Percentiles rank a stretch among this genome's conserved stretches.
These are phyloP conservation scores for Phytophthora cryptogea DNA, from an alignment of 352 stramenopile genomes.

Conservation along the genomic window DNA sequence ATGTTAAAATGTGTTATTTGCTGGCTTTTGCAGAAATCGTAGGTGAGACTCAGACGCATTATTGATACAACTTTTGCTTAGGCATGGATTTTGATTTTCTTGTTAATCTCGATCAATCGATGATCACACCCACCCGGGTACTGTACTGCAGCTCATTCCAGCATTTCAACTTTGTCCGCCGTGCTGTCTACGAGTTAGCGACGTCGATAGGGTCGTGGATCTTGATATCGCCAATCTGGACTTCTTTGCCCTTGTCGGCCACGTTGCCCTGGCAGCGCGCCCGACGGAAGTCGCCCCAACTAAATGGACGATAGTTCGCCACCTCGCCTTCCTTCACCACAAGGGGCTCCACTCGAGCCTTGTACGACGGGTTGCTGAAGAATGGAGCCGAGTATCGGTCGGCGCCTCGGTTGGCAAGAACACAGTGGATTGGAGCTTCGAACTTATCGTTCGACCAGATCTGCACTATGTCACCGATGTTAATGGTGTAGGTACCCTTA, in stretches of 20 bases:
- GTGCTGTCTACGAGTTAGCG: constrained; percentile 12
- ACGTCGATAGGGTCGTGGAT: constrained; percentile 16
- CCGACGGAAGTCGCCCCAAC: not conserved
- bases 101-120: not conserved
- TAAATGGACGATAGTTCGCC: not conserved
- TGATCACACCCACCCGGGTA: not conserved
- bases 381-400: too few relatives aligned
- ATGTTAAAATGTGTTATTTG: too few relatives aligned
- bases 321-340: too few relatives aligned
- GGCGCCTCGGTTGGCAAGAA: too few relatives aligned
- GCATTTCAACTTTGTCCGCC: not conserved
- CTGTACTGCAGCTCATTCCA: not conserved
- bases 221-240: constrained; percentile 26
- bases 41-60: not conserved
- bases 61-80: too few relatives aligned
- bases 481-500: constrained; percentile 58
- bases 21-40: too few relatives aligned
- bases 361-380: too few relatives aligned
- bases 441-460: too few relatives aligned
- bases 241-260: not conserved
- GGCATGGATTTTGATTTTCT: not conserved
- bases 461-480: constrained; percentile 53
- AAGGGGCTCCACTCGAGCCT: too few relatives aligned
- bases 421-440: too few relatives aligned
- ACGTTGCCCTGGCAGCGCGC: constrained; percentile 1